A percentile compares a stretch with the other conserved stretches of the same genome.
Conservation (phyloP, 768 basidiomycete genomes). For the Lentinula raphanica region DNA sequence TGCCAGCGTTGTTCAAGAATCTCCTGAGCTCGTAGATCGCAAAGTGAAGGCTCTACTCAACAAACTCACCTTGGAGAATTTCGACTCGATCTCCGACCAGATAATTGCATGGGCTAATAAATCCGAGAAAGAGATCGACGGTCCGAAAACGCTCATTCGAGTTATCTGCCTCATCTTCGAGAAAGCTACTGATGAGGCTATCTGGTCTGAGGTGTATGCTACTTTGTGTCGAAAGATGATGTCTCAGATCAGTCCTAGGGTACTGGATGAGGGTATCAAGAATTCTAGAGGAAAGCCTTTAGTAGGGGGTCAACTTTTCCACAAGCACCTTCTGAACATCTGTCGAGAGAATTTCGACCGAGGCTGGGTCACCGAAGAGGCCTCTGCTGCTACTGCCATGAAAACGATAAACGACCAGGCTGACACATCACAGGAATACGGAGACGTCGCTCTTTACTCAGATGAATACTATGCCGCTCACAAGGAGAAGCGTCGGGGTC, state of each 20-base stretch:
- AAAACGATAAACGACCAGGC: conserved; percentile 87
- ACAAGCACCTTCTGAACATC: conserved; percentile 92
- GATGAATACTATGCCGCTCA: conserved; percentile 95
- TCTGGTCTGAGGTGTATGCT: conserved; percentile 97
- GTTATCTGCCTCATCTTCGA: conserved; percentile 96
- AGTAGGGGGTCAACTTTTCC: conserved; percentile 89
- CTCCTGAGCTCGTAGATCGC: conserved; percentile 84
- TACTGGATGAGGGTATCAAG: conserved; percentile 85
- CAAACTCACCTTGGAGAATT: conserved; percentile 95
- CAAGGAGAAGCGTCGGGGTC: conserved; percentile 95
- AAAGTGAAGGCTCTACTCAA: conserved; percentile 91
- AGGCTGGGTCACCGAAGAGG: conserved; percentile 88
- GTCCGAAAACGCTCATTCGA: conserved; percentile 88
- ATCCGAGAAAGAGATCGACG: conserved; percentile 88
- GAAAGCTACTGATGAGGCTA: conserved; percentile 94
- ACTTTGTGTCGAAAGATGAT: conserved; percentile 92
- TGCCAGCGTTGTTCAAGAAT: conserved; percentile 47
- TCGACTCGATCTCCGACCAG: conserved; percentile 92
- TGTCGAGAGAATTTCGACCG: conserved; percentile 98
- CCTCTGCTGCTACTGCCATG: conserved; percentile 76
- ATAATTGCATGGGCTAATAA: conserved; percentile 95
- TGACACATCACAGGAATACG: conserved; percentile 51
- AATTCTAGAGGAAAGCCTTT: conserved; percentile 82
- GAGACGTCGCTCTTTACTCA: conserved; percentile 77
- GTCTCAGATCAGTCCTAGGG: conserved; percentile 83